Evolutionary conservation across 1,284 basidiomycete species (phyloP), one percentile per base, ranked within the genome.

Genomic region (Ceratorhiza oryzae-sativae): DNA sequence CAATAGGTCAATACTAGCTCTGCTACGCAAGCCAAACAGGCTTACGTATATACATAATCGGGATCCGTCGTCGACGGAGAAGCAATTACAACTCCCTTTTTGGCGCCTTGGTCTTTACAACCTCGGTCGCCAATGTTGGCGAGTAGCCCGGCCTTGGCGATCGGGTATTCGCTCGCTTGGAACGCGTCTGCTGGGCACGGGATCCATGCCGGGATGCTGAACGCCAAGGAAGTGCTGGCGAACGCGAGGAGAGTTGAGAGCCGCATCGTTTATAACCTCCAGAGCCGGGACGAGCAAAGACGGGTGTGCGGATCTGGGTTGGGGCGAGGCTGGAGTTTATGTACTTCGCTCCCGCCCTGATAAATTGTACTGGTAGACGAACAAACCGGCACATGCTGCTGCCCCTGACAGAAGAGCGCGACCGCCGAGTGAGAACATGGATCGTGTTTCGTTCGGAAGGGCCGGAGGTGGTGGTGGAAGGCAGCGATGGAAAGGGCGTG

Each of bases 11-110:
- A n/a, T n/a, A n/a, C n/a, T n/a, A n/a, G n/a, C n/a, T n/a, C n/a
- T n/a, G n/a, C 23, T 45, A 27, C 39, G 8, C 20, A 34, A 46
- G 20, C 15, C 13, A 56, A n/a, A 23, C 20, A 6, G 18, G 45
- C 65, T 36, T 63, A 74, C 36, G 72, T 72, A 68, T 73, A 76
- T 49, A 74, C 63, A 59, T 76, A 76, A 62, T 76, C 65, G 9
- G 75, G 75, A 56, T 74, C 71, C 2, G 34, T 42, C n/a, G 49
- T 68, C 30, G 55, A 60, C 45, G 72, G 72, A 41, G 55, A 60
- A 30, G 72, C 72, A 39, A 73, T 68, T 23, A 73, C 72, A 8
- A 73, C 72, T 15, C 72, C 72, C 49, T 60, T 68, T 27, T 65
- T 51, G 39, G 72, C 72, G 15, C 72, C 72, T 60, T 73, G 63